Evolutionary conservation across 768 basidiomycete species (phyloP).

Genomic region (Hericium coralloides): DNA sequence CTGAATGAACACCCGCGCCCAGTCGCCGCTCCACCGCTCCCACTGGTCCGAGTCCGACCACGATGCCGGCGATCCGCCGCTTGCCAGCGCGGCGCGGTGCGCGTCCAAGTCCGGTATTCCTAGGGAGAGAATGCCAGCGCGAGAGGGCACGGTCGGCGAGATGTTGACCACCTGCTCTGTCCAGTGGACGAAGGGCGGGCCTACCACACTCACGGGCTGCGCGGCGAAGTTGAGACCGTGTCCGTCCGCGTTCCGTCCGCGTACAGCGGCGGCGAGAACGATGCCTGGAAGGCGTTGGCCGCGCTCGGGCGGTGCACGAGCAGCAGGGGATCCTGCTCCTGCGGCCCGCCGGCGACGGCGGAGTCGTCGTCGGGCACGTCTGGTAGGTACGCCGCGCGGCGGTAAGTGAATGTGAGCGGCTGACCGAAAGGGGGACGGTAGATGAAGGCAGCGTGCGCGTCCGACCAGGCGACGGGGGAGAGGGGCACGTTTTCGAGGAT

Average conservation of each 20-base stretch:
- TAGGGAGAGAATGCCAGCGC: neutral
- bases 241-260: neutral
- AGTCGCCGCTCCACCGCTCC: neutral
- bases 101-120: neutral
- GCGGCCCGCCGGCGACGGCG: neutral
- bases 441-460: neutral
- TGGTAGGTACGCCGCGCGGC: neutral
- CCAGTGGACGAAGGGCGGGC: too few species aligned
- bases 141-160: neutral
- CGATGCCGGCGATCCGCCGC: neutral
- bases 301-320: neutral
- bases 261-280: neutral
- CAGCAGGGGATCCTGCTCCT: neutral
- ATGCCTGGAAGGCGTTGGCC: neutral
- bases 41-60: too few species aligned
- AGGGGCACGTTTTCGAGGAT: too few species aligned
- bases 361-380: neutral
- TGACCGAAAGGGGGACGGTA: neutral
- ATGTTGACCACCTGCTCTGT: neutral
- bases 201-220: neutral
- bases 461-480: neutral
- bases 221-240: neutral
- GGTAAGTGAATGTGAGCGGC: neutral
- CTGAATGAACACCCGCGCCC: neutral
- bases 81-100: neutral